Base-by-base conservation (phyloP, 2,329 filamentous ascomycete genomes). In the Periconia sp. region DNA sequence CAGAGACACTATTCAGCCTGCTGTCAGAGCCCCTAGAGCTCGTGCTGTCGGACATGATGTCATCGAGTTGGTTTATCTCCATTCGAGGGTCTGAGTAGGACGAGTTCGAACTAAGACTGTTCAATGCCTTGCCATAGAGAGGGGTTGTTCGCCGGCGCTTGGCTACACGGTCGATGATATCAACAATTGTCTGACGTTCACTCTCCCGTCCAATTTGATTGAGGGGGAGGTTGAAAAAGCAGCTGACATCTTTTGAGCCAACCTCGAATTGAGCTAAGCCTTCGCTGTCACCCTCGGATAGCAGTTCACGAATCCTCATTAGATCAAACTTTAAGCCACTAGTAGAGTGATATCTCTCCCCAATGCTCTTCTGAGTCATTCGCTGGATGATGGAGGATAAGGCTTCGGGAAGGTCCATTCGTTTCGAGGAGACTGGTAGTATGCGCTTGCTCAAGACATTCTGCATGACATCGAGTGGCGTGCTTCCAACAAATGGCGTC, bases 401-500 rank as follows among this genome's bases (percentile, higher is more conserved):
- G 6, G 87, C 86, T 44, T 95, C 89, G 0, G 92, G 92, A 5
- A 96, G 78, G 62, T 96, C 92, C 47, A 90, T 80, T 36, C 92
- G 82, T 31, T 90, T 82, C 3, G 82, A 83, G 3, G 89, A 89
- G 7, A 94, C 85, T 25, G 84, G 84, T 4, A 88, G 85, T 52
- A 96, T 84, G 32, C 88, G 84, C 52, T 87, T 86, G 33, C 86
- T 86, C 7, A 97, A 78, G 9, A 96, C 90, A 54, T 86, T 89
- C 65, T 96, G 92, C 52, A 97, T 90, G 31, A 96, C 90, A 59
- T 96, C 92, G 45, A 96, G 81, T 1, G 92, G 89, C 1, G 84
- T 86, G 10, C 84, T 80, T 8, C 89, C 92, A 24, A 87, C 85
- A 54, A 94, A 96, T 0, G 90, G 87, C 3, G 88, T 82, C 57